These are phyloP conservation scores for Boletus mariae DNA, from an alignment of 1,284 basidiomycete genomes.

Conservation along the genomic window DNA sequence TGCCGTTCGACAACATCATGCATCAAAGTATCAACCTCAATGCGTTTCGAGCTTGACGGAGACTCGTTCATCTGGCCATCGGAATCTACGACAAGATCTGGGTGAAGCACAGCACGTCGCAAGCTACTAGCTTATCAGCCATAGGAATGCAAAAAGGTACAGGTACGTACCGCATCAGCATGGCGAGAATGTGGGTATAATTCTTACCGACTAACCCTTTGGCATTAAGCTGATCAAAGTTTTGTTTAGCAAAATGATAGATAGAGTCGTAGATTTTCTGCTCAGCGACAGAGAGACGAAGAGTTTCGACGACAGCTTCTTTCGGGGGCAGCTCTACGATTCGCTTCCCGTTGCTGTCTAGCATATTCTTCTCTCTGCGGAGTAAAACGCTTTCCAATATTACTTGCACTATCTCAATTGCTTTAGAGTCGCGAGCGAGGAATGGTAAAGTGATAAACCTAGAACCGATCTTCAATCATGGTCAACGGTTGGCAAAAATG, in stretches of 20 bases:
- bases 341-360: slow-evolving; percentile 80
- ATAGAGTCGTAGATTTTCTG: slow-evolving; percentile 80
- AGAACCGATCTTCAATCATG: slow-evolving; percentile 1
- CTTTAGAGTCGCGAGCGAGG: slow-evolving; percentile 82
- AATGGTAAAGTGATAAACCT: slow-evolving; percentile 91
- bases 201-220: slow-evolving; percentile 80
- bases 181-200: slow-evolving; percentile 86
- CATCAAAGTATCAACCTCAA: slow-evolving; percentile 65
- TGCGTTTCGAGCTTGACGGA: slow-evolving; percentile 31
- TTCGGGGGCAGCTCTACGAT: slow-evolving; percentile 91
- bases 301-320: slow-evolving; percentile 63
- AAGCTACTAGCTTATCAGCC: slow-evolving; percentile 44
- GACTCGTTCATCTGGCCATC: slow-evolving; percentile 43
- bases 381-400: slow-evolving; percentile 87
- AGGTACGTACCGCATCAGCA: slow-evolving; percentile 74
- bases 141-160: not conserved
- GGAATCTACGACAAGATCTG: slow-evolving; percentile 64
- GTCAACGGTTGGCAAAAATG: not conserved
- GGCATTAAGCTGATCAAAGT: slow-evolving; percentile 74
- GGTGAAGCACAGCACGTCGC: slow-evolving; percentile 84
- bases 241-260: slow-evolving; percentile 61
- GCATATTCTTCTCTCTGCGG: slow-evolving; percentile 94
- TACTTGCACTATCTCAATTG: slow-evolving; percentile 89
- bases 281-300: slow-evolving; percentile 76
- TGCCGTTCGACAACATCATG: slow-evolving; percentile 53